Evolutionary conservation across 1,284 basidiomycete species (phyloP), one percentile per base, ranked within the genome.

Genomic region (Heterobasidion annosum): DNA sequence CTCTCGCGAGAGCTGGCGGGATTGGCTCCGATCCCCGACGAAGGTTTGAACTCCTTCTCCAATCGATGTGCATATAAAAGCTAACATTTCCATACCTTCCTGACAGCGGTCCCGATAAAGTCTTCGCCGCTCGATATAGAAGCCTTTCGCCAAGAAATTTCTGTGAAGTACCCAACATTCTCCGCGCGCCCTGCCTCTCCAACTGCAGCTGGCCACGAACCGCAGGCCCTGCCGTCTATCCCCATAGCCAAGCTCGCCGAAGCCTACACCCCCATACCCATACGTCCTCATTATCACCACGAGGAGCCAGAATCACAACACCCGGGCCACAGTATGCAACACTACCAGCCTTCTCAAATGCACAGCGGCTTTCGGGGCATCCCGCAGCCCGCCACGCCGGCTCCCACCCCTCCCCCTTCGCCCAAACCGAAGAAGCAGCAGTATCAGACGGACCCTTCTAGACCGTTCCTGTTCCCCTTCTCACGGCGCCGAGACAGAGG

Each of bases 391-490:
- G 80, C 82, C 12, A 95, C 91, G 2, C 94, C 93, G 1, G 92
- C 91, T 25, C 94, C 95, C 2, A 84, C 92, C 0, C 95, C 95
- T 0, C 88, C 93, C 1, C 88, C 89, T 0, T 85, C 87, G 19
- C 86, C 85, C 15, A 97, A 96, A 65, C 93, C 91, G 8, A 98
- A 98, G 75, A 98, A 98, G 69, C 93, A 96, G 66, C 95, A 98
- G 66, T 99, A 94, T 69, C 97, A 99, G 69, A 99, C 97, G 0
- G 97, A 99, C 67, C 97, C 97, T 66, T 85, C 75, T 35, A 79
- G 92, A 8, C 97, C 97, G 1, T 99, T 99, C 67, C 75, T 99
- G 55, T 94, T 99, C 66, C 97, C 97, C 0, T 99, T 97, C 67
- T 91, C 93, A 12, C 78, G 75, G 51, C 77, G 70, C 54, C 69